phyloP scores from a whole-genome alignment of 2,329 filamentous ascomycete species.

The Verticillium dahliae region DNA sequence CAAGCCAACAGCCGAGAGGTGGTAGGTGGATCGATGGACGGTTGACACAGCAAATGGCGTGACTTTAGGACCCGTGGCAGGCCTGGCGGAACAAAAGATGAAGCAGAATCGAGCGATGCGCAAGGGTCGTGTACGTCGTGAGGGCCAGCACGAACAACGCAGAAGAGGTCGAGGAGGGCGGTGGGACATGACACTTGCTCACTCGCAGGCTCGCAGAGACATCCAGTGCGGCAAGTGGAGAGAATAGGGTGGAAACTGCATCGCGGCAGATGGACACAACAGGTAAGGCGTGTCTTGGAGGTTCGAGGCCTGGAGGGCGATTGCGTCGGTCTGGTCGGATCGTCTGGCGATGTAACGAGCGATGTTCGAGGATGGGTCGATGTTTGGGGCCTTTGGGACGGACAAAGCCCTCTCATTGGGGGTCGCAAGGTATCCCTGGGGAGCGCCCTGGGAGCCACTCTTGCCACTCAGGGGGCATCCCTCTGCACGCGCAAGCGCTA shows the following conservation, averaged over 20 bases:
- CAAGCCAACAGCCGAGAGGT: constrained; percentile 2
- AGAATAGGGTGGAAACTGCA: neutral
- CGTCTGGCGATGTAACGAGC: constrained; percentile 28
- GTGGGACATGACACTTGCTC: neutral
- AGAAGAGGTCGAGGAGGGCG: constrained; percentile 2
- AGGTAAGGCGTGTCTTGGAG: neutral
- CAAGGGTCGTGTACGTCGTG: neutral
- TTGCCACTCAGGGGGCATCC: constrained; percentile 4
- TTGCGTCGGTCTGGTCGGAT: constrained; percentile 26
- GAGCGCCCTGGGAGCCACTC: neutral
- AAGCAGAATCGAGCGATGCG: neutral
- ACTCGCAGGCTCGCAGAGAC: neutral
- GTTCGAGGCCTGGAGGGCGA: constrained; percentile 13
- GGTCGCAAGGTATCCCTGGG: neutral
- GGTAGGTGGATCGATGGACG: constrained; percentile 3
- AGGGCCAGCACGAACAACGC: neutral
- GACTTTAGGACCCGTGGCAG: constrained; percentile 9
- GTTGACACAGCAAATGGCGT: constrained; percentile 7
- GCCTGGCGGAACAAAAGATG: constrained; percentile 7
- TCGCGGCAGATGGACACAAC: neutral
- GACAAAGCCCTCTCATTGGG: constrained; percentile 3
- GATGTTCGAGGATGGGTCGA: constrained; percentile 21
- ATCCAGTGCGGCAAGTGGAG: constrained; percentile 2
- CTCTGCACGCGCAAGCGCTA: neutral
- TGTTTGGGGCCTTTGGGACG: neutral